phyloP scores from a whole-genome alignment of 805 yeast genomes.

The Saccharomycopsis schoenii region DNA sequence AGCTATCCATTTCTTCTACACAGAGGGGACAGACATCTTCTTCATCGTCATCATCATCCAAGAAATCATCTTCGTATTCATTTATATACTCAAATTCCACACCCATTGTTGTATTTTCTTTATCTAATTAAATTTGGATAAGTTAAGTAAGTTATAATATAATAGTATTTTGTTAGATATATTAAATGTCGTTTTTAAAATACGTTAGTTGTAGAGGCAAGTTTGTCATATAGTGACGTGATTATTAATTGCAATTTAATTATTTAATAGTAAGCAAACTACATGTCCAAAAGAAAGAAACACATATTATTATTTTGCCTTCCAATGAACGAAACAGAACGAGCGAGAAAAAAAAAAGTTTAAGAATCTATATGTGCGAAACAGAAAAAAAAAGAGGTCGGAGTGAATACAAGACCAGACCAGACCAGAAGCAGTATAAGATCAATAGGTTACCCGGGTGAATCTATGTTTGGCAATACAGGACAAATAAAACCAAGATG shows the following conservation, averaged over 20 bases:
- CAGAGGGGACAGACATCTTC: constrained; percentile 68
- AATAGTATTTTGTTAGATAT: no score
- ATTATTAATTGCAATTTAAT: no score
- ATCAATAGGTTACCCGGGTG: neutral
- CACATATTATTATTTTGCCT: neutral
- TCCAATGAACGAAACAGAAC: neutral
- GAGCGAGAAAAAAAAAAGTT: neutral
- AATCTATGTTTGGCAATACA: neutral
- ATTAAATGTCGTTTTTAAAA: no score
- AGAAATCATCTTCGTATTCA: neutral
- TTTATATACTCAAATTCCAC: neutral
- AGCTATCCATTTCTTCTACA: constrained; percentile 94
- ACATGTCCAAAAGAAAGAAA: no score
- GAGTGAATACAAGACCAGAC: no score
- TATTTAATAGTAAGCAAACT: no score
- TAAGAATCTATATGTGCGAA: neutral
- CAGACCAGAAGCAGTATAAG: neutral
- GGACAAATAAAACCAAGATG: neutral
- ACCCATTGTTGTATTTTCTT: neutral
- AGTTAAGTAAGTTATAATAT: neutral
- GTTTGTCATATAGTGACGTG: no score
- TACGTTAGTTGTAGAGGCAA: no score
- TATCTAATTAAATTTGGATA: neutral
- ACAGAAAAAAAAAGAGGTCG: neutral
- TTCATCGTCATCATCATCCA: constrained; percentile 14